Percentiles rank a stretch among this genome's conserved stretches.
phyloP scores from a whole-genome alignment of 2,329 filamentous ascomycete species.

The Cladosporium velox region DNA sequence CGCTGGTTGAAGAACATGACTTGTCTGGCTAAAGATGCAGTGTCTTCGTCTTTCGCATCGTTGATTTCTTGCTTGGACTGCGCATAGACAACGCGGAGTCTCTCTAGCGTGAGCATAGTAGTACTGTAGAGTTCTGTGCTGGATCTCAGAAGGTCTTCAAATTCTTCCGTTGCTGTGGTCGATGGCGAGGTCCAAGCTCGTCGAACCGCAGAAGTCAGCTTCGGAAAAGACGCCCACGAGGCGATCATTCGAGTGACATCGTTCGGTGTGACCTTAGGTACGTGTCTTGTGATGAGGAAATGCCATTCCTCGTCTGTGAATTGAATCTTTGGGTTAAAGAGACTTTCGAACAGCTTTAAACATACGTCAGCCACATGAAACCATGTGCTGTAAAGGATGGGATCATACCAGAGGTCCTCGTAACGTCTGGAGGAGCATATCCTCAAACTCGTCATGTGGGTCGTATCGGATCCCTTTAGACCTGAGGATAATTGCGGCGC shows the following conservation, averaged over 20 bases:
- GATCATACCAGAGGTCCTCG: constrained; percentile 3
- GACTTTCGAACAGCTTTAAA: constrained; percentile 17
- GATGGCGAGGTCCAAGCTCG: not conserved
- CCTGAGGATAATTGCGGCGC: constrained; percentile 12
- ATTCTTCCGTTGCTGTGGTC: not conserved
- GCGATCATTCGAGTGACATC: not conserved
- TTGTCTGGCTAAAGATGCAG: not conserved
- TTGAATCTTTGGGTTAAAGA: constrained; percentile 21
- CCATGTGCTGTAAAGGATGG: not conserved
- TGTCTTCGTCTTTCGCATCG: not conserved
- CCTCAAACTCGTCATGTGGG: constrained; percentile 14
- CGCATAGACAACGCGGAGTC: not conserved
- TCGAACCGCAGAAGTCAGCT: not conserved
- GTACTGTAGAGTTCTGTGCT: constrained; percentile 4
- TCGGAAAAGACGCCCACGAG: constrained; percentile 1
- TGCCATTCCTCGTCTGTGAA: constrained; percentile 16
- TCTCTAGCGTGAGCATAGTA: not conserved
- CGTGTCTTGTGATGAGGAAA: constrained; percentile 5
- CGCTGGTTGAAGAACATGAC: constrained; percentile 9
- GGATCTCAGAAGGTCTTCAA: not conserved
- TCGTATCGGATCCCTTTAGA: constrained; percentile 4
- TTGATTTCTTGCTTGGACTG: not conserved
- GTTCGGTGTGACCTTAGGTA: not conserved
- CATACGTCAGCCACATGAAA: not conserved
- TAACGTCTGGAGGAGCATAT: constrained; percentile 1